Evolutionary conservation across 805 yeast species (phyloP).

Genomic region (Zygoascus biomembranicola): DNA sequence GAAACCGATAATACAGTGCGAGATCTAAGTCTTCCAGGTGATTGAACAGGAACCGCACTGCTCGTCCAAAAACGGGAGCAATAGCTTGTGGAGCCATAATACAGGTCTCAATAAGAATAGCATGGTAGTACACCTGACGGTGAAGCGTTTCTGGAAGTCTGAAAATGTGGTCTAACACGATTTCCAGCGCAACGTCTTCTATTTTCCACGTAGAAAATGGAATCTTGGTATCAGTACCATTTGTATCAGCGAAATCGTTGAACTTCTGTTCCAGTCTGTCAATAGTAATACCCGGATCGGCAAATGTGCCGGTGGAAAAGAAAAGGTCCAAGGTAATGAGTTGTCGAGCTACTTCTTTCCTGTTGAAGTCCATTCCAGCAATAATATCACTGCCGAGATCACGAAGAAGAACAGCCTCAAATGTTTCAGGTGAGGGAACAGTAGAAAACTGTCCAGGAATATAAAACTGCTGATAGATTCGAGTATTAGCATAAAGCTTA

Average conservation of each 20-base stretch:
- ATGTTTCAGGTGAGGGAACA: conserved; percentile 45
- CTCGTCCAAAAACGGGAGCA: conserved; percentile 93
- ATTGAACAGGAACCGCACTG: conserved; percentile 72
- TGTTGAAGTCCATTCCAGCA: conserved; percentile 78
- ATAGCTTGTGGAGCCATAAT: conserved; percentile 70
- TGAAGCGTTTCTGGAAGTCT: conserved; percentile 61
- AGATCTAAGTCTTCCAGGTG: conserved; percentile 61
- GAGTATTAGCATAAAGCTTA: background rate
- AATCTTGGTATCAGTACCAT: conserved; percentile 26
- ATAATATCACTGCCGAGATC: conserved; percentile 71
- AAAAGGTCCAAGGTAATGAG: conserved; percentile 64
- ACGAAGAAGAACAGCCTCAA: conserved; percentile 55
- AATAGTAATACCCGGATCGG: conserved; percentile 67
- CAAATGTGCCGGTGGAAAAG: conserved; percentile 57
- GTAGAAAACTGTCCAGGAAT: conserved; percentile 49
- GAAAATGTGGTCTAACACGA: conserved; percentile 68
- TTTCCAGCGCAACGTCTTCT: conserved; percentile 83
- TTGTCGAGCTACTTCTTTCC: conserved; percentile 79
- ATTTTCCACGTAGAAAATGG: conserved; percentile 69
- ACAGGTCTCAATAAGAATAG: conserved; percentile 82
- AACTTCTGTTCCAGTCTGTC: conserved; percentile 46
- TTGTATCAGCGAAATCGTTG: background rate
- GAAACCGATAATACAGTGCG: conserved; percentile 61
- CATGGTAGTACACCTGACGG: conserved; percentile 70
- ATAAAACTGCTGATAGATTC: conserved; percentile 31